Evolutionary conservation across 257 asterid genomes (phyloP), one percentile per base, ranked within the genome.

Genomic region (Lycium barbarum): DNA sequence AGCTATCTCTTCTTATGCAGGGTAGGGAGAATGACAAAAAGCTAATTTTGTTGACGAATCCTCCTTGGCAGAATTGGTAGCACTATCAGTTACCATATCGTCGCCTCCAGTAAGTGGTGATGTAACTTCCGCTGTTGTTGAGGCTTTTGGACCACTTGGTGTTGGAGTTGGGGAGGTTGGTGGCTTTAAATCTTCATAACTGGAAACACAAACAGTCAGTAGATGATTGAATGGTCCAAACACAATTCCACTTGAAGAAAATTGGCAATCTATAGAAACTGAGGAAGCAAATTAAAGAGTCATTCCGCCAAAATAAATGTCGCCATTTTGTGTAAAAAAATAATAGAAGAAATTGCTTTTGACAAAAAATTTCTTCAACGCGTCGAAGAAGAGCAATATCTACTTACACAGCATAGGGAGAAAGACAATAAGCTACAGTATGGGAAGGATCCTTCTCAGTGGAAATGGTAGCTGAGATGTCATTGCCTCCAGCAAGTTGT

Each of bases 101-200:
- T 86, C 86, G 83, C 89, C 91, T 40, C 53, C 88, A 17, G 58
- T 84, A 67, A 89, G 81, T 49, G 81, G 87, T 74, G 88, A 51
- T 84, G 83, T 62, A 67, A 38, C 87, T 79, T 86, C 90, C 66
- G 57, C 17, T 45, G 88, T 83, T 59, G 87, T 74, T 3, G 84
- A 67, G 87, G 85, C 53, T 85, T 73, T 90, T 43, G 87, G 73
- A 84, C 91, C 86, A 83, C 94, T 93, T 33, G 91, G 91, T 40
- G 91, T 87, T 70, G 97, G 95, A 65, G 89, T 88, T 38, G 97
- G 97, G 43, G 97, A 90, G 86, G 85, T 89, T 20, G 97, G 95
- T 53, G 97, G 97, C 89, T 91, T 93, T 88, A 91, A 88, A 88
- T 90, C 95, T 86, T 91, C 95, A 68, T 93, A 93, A 73, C 93